phyloP scores from a whole-genome alignment of 2,329 filamentous ascomycete species.

The Thermomyces lanuginosus region DNA sequence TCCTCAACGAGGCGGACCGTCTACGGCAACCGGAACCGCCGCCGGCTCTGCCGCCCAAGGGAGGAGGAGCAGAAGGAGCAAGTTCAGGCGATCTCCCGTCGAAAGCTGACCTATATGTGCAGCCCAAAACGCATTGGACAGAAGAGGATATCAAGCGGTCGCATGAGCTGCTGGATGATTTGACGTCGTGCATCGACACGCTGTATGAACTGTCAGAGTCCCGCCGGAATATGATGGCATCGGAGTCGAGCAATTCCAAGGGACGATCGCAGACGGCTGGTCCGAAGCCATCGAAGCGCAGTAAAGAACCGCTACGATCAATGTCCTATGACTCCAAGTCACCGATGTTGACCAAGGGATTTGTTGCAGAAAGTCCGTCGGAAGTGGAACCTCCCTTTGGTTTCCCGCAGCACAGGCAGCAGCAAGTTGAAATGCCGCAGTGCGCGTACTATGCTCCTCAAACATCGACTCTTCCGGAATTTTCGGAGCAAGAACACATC shows the following conservation, averaged over 20 bases:
- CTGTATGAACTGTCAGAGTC: conserved; percentile 47
- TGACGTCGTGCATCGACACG: conserved; percentile 47
- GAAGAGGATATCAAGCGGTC: conserved; percentile 38
- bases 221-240: conserved; percentile 32
- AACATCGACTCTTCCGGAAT: too few species aligned
- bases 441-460: too few species aligned
- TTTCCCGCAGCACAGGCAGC: conserved; percentile 9
- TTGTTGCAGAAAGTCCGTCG: conserved; percentile 24
- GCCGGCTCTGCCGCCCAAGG: conserved; percentile 21
- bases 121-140: conserved; percentile 31
- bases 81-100: conserved; percentile 16
- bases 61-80: too few species aligned
- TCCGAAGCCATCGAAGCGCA: conserved; percentile 16
- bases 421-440: too few species aligned
- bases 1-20: conserved; percentile 44
- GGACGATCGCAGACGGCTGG: conserved; percentile 9
- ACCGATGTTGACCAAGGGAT: conserved; percentile 11
- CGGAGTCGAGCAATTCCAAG: conserved; percentile 13
- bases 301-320: conserved; percentile 11
- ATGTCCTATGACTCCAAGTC: conserved; percentile 14
- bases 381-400: too few species aligned
- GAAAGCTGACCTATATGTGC: conserved; percentile 3
- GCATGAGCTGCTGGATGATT: conserved; percentile 41
- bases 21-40: conserved; percentile 34
- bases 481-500: conserved; percentile 9